Evolutionary conservation across 495 filamentous ascomycete species (phyloP).

Genomic region (Hypoxylon fuscum): DNA sequence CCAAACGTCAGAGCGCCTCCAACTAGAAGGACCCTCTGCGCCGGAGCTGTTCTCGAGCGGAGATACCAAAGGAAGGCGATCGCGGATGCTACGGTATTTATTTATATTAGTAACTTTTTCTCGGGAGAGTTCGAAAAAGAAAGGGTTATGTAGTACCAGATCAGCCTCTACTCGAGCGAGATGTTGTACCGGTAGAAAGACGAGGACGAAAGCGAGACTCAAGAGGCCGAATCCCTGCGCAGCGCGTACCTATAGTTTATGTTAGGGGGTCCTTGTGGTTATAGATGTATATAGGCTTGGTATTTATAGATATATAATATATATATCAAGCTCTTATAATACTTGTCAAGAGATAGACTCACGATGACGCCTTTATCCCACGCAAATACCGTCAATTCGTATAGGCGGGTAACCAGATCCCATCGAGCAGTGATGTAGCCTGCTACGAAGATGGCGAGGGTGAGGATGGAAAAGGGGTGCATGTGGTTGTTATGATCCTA

Average conservation of each 20-base stretch:
- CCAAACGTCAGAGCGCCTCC: slow-evolving; percentile 40
- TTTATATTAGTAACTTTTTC: slow-evolving; percentile 13
- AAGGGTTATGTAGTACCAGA: slow-evolving; percentile 47
- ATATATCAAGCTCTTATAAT: too few relatives aligned
- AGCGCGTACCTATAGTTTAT: slow-evolving; percentile 49
- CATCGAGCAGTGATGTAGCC: slow-evolving; percentile 99
- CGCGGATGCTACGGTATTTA: slow-evolving; percentile 77
- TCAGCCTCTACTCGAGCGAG: slow-evolving; percentile 55
- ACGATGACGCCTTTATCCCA: slow-evolving; percentile 99
- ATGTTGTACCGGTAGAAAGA: slow-evolving; percentile 59
- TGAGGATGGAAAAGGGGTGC: slow-evolving; percentile 95
- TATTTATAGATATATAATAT: too few relatives aligned
- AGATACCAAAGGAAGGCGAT: slow-evolving; percentile 81
- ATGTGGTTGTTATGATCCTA: slow-evolving; percentile 59
- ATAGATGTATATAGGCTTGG: too few relatives aligned
- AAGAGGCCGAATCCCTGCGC: slow-evolving; percentile 54
- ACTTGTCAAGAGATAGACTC: too few relatives aligned
- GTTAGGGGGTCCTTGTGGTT: too few relatives aligned
- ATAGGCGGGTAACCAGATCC: slow-evolving; percentile 94
- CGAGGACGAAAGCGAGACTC: slow-evolving; percentile 52
- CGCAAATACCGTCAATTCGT: slow-evolving; percentile 95
- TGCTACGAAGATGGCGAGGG: slow-evolving; percentile 96
- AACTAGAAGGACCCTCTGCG: slow-evolving; percentile 91
- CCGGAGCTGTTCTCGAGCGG: slow-evolving; percentile 92
- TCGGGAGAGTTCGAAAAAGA: not conserved